Evolutionary conservation across 73 alveolate genomes (phyloP).

Genomic region (Tetrahymena malaccensis): DNA sequence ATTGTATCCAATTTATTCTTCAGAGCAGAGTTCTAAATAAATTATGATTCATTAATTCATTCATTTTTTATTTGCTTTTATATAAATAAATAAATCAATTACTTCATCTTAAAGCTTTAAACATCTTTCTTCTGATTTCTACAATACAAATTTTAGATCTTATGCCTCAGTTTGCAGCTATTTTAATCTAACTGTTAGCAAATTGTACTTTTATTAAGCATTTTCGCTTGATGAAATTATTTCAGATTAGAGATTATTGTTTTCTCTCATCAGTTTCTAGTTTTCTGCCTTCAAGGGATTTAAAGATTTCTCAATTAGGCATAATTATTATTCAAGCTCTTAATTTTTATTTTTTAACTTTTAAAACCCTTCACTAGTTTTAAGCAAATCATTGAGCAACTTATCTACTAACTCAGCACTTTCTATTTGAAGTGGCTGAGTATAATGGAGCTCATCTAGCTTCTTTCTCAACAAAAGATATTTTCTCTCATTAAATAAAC

Average conservation of each 20-base stretch:
- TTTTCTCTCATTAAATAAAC: constrained; percentile 20
- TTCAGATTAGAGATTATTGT: not conserved
- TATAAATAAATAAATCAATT: not conserved
- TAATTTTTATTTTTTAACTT: constrained; percentile 81
- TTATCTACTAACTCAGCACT: constrained; percentile 82
- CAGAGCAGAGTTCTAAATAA: not conserved
- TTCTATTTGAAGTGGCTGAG: constrained; percentile 84
- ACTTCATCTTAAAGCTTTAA: not conserved
- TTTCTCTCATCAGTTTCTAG: not conserved
- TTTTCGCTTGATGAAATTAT: not conserved
- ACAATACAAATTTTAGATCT: not conserved
- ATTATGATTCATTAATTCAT: not conserved
- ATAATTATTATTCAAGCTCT: constrained; percentile 46
- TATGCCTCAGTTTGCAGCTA: not conserved
- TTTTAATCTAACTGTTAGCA: not conserved
- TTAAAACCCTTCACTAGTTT: constrained; percentile 90
- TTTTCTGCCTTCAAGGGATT: not conserved
- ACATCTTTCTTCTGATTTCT: not conserved
- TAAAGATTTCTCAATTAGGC: not conserved
- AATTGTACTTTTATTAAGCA: not conserved
- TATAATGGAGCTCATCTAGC: constrained; percentile 88
- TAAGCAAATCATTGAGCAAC: constrained; percentile 80
- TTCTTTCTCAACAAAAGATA: constrained; percentile 55
- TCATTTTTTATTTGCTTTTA: no score
- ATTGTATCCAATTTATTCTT: not conserved